Base-by-base conservation (phyloP, 805 yeast genomes). In the Kazachstania viticola region DNA sequence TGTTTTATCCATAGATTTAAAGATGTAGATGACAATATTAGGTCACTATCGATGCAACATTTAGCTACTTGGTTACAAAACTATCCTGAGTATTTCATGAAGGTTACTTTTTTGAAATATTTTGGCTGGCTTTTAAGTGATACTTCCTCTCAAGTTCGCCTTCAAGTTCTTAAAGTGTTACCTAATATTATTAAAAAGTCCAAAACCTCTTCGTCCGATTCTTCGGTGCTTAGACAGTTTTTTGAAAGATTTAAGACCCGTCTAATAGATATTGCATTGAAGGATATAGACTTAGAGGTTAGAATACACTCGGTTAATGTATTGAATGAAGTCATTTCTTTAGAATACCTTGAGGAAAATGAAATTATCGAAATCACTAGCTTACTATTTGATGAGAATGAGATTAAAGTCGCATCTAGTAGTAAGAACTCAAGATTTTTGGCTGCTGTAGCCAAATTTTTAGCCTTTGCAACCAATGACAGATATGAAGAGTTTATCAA, bases 91-190 rank as follows among this genome's bases (percentile, higher is more conserved):
- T 58, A 64, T 33, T 84, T 80, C 45, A 68, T 79, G 40, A 79
- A 73, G 38, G 75, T 78, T 9, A 61, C 75, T 1, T 82, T 75
- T 46, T 62, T 84, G 40, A 69, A 85, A 39, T 82, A 80, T 52
- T 67, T 80, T 46, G 94, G 94, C 4, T 80, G 93, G 93, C 61
- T 82, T 21, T 58, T 87, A 26, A 75, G 87, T n/a, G 95, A 85
- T 48, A 61, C 72, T 2, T 66, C 70, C 12, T 54, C 68, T 9
- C 39, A 49, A 3, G 93, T 82, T 1, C 66, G 94, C 42, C 49
- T 64, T 7, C 84, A 80, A 42, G 85, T 75, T 2, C 48, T 79
- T 17, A 71, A 64, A 41, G 64, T 68, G 4, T 56, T 85, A 27
- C 54, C 56, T 3, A 36, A 50, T 61, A 9, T 73, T 60, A 44